Base-by-base conservation (phyloP, 768 basidiomycete species). In the Polyporus arcularius region DNA sequence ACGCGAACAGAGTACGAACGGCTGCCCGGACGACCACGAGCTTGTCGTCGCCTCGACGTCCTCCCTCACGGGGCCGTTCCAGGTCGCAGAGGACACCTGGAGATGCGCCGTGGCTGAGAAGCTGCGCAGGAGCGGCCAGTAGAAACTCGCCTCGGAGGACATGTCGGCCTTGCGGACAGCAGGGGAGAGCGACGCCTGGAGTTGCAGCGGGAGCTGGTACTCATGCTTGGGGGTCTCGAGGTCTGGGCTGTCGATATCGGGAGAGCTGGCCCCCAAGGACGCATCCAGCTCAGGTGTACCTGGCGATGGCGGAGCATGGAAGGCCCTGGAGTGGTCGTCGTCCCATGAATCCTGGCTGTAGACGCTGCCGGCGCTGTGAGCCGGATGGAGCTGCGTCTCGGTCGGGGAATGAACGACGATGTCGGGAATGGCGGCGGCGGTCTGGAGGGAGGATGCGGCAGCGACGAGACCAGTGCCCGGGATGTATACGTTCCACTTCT, bases 51-150 rank as follows among this genome's bases (percentile, higher is more conserved):
- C 40, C 11, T 48, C 46, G 47, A 38, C 30, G 21, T 45, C 49
- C 46, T 55, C 58, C 61, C 18, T 53, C 51, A 38, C 61, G 56
- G 61, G 61, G 10, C 52, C 56, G 47, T 58, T 53, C 47, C 48
- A 62, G n/a, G 51, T 58, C 7, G 61, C 31, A 40, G 52, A 52
- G 21, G 61, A 56, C 15, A 62, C 56, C 41, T 62, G 61, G 15
- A 62, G 57, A 41, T 58, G 54, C 21, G 58, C 56, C 14, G 14
- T 9, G 7, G 35, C 39, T 4, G 51, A 48, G 61, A 58, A 57
- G 30, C 51, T 41, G n/a, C 47, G 53, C 52, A 53, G 53, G 7
- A 39, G 18, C 8, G 61, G 57, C 47, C 57, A 58, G 61, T 58
- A 62, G 56, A 57, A 62, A 56, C 53, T 54, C 41, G 54, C 61